Evolutionary conservation across 2,329 filamentous ascomycete species (phyloP), one percentile per base, ranked within the genome.

Genomic region (Aureobasidium subglaciale): DNA sequence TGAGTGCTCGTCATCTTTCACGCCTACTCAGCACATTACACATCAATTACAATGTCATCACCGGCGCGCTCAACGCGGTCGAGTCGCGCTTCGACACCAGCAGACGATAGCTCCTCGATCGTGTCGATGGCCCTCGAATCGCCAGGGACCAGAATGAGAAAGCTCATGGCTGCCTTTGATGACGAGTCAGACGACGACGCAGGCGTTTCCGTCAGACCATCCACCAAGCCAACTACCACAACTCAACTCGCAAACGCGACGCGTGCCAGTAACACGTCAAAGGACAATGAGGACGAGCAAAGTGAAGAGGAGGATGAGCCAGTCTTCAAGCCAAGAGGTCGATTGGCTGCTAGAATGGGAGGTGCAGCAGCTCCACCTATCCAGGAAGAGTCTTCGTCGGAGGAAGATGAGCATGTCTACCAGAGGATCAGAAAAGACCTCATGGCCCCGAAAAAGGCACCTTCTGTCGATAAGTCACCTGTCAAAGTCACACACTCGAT

Each of bases 261-360:
- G 42, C 53, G 53, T 46, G 15, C 16, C 1, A 27, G 15, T 6
- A 32, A 20, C 34, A 42, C 53, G 24, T 48, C 53, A 20, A 52
- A n/a, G 4, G 25, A 40, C 29, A 4, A n/a, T 16, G 43, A 59
- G 16, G 67, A 65, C 24, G 61, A 62, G 0, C 64, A 64, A 40
- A 68, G 72, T 48, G 71, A 70, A 55, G 75, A 76, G 42, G 74
- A 70, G 4, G 59, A 62, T 27, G 57, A 46, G 24, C 53, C 34
- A 9, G 56, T 60, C 2, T 73, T 75, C 41, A 61, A 56, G 49
- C 86, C 86, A 0, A 78, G 79, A 55, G 85, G 85, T 22, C 79
- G 80, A 52, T 74, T 88, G 61, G 85, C 85, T 11, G 78, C 85
- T 15, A 77, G 82, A 50, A 83, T 90, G 78, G 77, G 29, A 48